Base-by-base conservation (phyloP, 345 rosid species). In the Eutrema japonicum region DNA sequence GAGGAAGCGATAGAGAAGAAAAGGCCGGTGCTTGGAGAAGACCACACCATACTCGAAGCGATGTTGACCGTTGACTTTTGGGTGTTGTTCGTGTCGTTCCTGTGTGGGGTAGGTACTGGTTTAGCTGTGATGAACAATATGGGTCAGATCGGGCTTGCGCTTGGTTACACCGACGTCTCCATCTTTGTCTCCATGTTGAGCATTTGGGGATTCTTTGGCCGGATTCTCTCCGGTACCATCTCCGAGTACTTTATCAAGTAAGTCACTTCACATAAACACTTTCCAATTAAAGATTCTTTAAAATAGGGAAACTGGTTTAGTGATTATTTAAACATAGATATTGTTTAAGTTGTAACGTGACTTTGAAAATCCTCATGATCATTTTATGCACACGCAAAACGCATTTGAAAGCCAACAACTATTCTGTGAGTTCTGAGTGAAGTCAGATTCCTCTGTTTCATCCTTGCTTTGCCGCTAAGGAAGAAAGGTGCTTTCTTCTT, bases 181-280 rank as follows among this genome's bases (percentile, higher is more conserved):
- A 83, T 87, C 48, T 89, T 85, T 29, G 83, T 85, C 30, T 89
- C 86, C 1, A 80, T 89, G 10, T 84, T 70, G 4, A 89, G 91
- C 68, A 87, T 89, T 68, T 89, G 86, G 86, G 86, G 86, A 16
- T 86, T 86, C 74, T 81, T 88, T 49, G 86, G 90, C 9, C 87
- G 90, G 57, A 79, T 88, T 59, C 56, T 64, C 33, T 82, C 83
- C 3, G 90, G 93, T 30, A 48, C 78, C 2, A 50, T 79, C 12
- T 88, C 90, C 8, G 90, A 86, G 77, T 43, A 80, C 49, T 77
- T 37, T 12, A 71, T 88, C 73, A 58, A 79, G 90, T 82, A 79
- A 48, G 92, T 63, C 12, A 26, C 74, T 68, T 68, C 36, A 37
- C 70, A 18, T 12, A 14, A 67, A 46, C 63, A 10, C 6, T 36